A percentile compares a stretch with the other conserved stretches of the same genome.
Evolutionary conservation across 2,329 filamentous ascomycete genomes (phyloP).

Genomic region (Lachnellula occidentalis): DNA sequence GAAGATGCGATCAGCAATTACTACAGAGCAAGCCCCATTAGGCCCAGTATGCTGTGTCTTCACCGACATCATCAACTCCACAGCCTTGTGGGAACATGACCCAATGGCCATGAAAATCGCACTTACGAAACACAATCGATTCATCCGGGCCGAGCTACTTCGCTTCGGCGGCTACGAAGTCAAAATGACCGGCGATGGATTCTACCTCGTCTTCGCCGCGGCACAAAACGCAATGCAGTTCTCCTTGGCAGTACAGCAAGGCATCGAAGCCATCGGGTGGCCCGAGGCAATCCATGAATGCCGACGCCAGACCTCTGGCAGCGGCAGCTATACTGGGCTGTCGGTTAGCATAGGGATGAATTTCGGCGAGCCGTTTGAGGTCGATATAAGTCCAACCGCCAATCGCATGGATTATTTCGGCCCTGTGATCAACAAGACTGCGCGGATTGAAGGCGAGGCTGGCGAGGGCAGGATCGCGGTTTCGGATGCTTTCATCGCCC

Average conservation of each 20-base stretch:
- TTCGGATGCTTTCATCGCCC: conserved; percentile 6
- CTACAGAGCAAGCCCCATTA: background rate
- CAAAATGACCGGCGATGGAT: conserved; percentile 10
- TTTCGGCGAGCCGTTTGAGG: background rate
- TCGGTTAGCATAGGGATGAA: conserved; percentile 8
- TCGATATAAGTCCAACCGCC: background rate
- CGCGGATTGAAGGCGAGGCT: conserved; percentile 4
- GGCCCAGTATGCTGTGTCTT: conserved; percentile 2
- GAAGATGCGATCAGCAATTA: background rate
- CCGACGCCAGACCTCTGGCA: background rate
- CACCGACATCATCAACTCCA: conserved; percentile 14
- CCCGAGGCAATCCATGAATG: background rate
- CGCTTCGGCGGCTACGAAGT: conserved; percentile 6
- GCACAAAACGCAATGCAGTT: background rate
- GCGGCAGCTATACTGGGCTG: background rate
- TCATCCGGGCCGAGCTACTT: background rate
- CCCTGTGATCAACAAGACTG: background rate
- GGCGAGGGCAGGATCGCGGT: conserved; percentile 6
- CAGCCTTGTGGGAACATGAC: conserved; percentile 1
- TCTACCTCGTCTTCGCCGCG: conserved; percentile 1
- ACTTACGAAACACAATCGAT: background rate
- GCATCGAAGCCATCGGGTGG: background rate
- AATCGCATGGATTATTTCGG: conserved; percentile 8
- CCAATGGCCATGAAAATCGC: background rate
- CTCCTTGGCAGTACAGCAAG: conserved; percentile 1